These are phyloP conservation scores for Phytophthora megakarya DNA, from an alignment of 352 stramenopile genomes.

Conservation along the genomic window DNA sequence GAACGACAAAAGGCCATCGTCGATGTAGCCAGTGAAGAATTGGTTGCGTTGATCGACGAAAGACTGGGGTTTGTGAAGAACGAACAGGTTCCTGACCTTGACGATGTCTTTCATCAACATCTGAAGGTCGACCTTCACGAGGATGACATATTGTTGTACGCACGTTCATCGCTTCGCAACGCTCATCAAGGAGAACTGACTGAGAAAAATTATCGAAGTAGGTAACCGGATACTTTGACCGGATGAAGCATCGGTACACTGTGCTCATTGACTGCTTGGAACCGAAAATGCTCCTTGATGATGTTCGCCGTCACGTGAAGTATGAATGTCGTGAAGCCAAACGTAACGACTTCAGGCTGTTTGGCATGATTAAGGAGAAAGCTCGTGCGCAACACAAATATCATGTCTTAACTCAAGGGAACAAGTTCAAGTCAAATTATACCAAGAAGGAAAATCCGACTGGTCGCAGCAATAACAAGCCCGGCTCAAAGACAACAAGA, in stretches of 20 bases:
- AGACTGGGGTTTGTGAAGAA: slow-evolving; percentile 14
- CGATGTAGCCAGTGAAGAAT: slow-evolving; percentile 3
- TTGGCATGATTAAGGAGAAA: slow-evolving; percentile 25
- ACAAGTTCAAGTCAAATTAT: slow-evolving; percentile 1
- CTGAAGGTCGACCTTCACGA: slow-evolving; percentile 23
- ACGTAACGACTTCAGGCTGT: slow-evolving; percentile 10
- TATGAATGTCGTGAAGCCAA: no score
- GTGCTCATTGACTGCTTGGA: slow-evolving; percentile 19
- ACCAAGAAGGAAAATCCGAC: slow-evolving; percentile 10
- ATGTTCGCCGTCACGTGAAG: slow-evolving; percentile 7
- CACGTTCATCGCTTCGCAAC: slow-evolving; percentile 13
- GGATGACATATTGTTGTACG: slow-evolving; percentile 14
- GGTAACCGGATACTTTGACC: slow-evolving; percentile 8
- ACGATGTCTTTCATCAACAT: slow-evolving; percentile 15
- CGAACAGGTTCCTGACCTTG: slow-evolving; percentile 14
- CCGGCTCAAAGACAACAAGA: no score
- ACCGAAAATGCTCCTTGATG: slow-evolving; percentile 4
- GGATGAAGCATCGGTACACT: slow-evolving; percentile 13
- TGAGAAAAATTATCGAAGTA: background rate
- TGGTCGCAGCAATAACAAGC: slow-evolving; percentile 1
- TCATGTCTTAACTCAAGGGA: slow-evolving; percentile 1
- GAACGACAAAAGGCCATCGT: background rate
- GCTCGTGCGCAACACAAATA: slow-evolving; percentile 11
- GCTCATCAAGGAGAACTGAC: slow-evolving; percentile 16
- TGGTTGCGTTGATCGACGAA: background rate